These are phyloP conservation scores for Cercospora berteroae DNA, from an alignment of 2,329 filamentous ascomycete genomes.

Conservation along the genomic window DNA sequence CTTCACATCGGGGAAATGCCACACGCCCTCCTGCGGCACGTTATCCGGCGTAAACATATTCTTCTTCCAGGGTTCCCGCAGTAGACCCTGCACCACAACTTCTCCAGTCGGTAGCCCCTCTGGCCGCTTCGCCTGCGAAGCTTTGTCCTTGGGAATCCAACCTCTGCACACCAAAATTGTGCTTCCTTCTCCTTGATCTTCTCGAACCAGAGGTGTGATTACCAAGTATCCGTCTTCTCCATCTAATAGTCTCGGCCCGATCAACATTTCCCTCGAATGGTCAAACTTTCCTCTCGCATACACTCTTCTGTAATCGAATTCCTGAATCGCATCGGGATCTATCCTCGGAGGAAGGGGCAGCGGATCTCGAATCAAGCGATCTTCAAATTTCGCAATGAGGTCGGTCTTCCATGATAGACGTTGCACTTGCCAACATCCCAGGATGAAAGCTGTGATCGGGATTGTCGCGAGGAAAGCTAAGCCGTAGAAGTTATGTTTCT, in stretches of 20 bases:
- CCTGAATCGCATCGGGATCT: conserved; percentile 74
- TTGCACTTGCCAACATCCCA: conserved; percentile 95
- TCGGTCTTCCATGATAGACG: conserved; percentile 92
- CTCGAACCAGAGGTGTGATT: conserved; percentile 81
- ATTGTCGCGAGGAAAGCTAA: conserved; percentile 59
- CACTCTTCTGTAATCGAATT: conserved; percentile 90
- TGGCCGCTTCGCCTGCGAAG: conserved; percentile 60
- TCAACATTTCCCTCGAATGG: conserved; percentile 94
- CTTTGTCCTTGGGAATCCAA: conserved; percentile 80
- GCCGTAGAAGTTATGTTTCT: conserved; percentile 61
- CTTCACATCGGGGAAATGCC: conserved; percentile 90
- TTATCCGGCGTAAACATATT: conserved; percentile 97
- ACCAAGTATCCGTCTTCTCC: conserved; percentile 90
- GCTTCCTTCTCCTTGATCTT: conserved; percentile 52
- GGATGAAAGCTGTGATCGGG: conserved; percentile 81
- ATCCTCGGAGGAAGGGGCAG: conserved; percentile 80
- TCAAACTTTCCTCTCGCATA: conserved; percentile 69
- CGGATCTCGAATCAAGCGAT: conserved; percentile 81
- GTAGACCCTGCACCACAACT: conserved; percentile 76
- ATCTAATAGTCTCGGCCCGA: conserved; percentile 85
- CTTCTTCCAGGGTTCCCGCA: conserved; percentile 91
- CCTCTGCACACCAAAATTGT: conserved; percentile 79
- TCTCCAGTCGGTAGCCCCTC: conserved; percentile 67
- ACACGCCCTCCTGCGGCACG: conserved; percentile 75
- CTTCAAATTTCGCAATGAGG: conserved; percentile 85